phyloP scores from a whole-genome alignment of 2,329 filamentous ascomycete species.

The Fusarium aywerte region DNA sequence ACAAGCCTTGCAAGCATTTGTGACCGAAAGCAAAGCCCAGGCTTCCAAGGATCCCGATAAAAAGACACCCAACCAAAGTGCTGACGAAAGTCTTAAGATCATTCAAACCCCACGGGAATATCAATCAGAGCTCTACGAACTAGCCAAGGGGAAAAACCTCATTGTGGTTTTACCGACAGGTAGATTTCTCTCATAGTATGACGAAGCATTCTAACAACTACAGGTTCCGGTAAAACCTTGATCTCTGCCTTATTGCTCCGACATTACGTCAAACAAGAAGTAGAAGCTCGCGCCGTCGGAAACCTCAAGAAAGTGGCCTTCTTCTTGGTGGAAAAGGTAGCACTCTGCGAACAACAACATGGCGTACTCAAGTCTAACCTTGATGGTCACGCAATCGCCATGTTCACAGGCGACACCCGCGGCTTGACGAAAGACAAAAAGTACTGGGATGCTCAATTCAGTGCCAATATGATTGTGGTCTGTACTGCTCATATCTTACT shows the following conservation, averaged over 20 bases:
- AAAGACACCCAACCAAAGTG: slow-evolving; percentile 49
- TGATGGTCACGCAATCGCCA: slow-evolving; percentile 73
- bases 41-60: slow-evolving; percentile 46
- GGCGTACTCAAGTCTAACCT: slow-evolving; percentile 84
- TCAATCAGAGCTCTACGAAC: slow-evolving; percentile 90
- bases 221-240: slow-evolving; percentile 93
- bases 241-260: slow-evolving; percentile 88
- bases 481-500: slow-evolving; percentile 91
- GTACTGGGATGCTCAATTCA: slow-evolving; percentile 64
- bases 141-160: slow-evolving; percentile 83
- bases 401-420: slow-evolving; percentile 77
- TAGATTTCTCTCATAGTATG: slow-evolving; percentile 43
- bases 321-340: slow-evolving; percentile 91
- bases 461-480: slow-evolving; percentile 83
- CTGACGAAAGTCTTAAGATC: slow-evolving; percentile 61
- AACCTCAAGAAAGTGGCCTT: slow-evolving; percentile 76
- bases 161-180: slow-evolving; percentile 96
- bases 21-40: slow-evolving; percentile 51
- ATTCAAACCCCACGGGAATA: slow-evolving; percentile 88
- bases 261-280: slow-evolving; percentile 79
- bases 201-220: background rate
- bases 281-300: slow-evolving; percentile 73
- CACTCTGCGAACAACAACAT: slow-evolving; percentile 89
- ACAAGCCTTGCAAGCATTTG: slow-evolving; percentile 60
- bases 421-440: slow-evolving; percentile 54